A percentile compares a stretch with the other conserved stretches of the same genome.
phyloP scores from a whole-genome alignment of 2,329 filamentous ascomycete species.

The Diaporthe vexans region DNA sequence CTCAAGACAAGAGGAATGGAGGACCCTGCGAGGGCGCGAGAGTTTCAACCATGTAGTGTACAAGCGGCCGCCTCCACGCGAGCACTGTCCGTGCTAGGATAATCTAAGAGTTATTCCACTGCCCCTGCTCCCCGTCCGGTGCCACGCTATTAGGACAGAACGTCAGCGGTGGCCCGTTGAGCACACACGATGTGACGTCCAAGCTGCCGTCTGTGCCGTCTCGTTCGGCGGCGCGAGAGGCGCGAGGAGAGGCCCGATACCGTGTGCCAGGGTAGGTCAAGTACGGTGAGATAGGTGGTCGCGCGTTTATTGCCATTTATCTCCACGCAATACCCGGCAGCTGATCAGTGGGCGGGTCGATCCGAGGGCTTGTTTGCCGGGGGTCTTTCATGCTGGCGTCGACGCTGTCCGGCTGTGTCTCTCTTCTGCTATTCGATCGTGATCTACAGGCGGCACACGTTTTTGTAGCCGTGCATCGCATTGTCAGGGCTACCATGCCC shows the following conservation, averaged over 20 bases:
- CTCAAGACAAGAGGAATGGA: background rate
- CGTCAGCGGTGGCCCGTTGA: background rate
- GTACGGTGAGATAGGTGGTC: too few relatives aligned
- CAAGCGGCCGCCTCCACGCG: background rate
- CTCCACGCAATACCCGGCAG: background rate
- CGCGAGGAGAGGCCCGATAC: conserved; percentile 3
- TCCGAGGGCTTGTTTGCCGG: background rate
- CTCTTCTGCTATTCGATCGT: background rate
- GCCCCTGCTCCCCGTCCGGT: background rate
- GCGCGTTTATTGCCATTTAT: background rate
- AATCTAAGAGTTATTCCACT: too few relatives aligned
- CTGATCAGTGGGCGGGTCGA: background rate
- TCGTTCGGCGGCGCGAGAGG: background rate
- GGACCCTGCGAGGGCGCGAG: background rate
- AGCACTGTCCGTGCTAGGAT: background rate
- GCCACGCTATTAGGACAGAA: background rate
- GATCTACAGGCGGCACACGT: background rate
- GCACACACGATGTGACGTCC: conserved; percentile 16
- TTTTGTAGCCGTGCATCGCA: too few relatives aligned
- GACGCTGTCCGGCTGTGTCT: background rate
- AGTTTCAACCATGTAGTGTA: background rate
- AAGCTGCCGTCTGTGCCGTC: conserved; percentile 1
- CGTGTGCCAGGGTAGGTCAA: background rate
- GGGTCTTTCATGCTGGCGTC: background rate
- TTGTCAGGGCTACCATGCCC: background rate